phyloP scores from a whole-genome alignment of 2,329 filamentous ascomycete genomes.

The Aspergillus sp. region DNA sequence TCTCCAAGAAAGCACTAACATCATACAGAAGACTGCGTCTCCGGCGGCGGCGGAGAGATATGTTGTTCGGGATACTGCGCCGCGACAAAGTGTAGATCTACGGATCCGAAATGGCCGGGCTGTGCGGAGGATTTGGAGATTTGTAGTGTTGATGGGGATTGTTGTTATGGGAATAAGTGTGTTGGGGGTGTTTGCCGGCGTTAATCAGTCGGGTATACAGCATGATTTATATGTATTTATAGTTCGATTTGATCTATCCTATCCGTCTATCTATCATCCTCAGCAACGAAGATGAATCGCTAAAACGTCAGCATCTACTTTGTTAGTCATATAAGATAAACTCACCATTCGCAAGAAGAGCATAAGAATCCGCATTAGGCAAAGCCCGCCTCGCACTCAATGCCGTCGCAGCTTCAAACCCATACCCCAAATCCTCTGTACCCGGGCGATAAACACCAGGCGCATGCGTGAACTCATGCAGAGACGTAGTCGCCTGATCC shows the following conservation, averaged over 20 bases:
- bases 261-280: background rate
- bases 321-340: background rate
- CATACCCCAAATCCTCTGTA: conserved; percentile 56
- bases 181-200: conserved; percentile 17
- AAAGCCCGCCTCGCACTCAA: conserved; percentile 50
- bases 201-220: background rate
- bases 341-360: background rate
- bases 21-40: conserved; percentile 12
- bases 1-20: background rate
- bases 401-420: conserved; percentile 46
- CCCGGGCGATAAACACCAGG: conserved; percentile 50
- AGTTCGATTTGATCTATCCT: too few relatives aligned
- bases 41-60: conserved; percentile 9
- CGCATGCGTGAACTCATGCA: conserved; percentile 65
- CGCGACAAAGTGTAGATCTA: conserved; percentile 22
- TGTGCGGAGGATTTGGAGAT: conserved; percentile 22
- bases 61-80: conserved; percentile 28
- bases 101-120: conserved; percentile 20
- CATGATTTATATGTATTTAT: too few relatives aligned
- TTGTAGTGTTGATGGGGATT: conserved; percentile 21
- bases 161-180: conserved; percentile 25
- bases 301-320: background rate
- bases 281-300: conserved; percentile 10
- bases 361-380: conserved; percentile 48
- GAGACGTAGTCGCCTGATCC: conserved; percentile 60